Percentiles rank a stretch among this genome's conserved stretches.
Conservation (phyloP, 441 rosid species). For the Codiaeum variegatum region DNA sequence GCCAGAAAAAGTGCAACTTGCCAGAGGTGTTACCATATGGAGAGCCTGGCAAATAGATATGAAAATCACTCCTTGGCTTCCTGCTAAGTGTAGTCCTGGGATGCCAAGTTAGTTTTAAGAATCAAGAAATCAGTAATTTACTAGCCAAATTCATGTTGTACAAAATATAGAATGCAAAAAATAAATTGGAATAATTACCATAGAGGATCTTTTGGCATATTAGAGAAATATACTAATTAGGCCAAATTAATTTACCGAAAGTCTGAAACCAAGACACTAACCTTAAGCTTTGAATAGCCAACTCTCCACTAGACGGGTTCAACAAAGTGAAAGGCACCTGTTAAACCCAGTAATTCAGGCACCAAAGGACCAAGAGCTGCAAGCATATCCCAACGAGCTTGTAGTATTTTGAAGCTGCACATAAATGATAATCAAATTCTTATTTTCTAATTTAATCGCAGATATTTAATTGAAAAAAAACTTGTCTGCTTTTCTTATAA, state of each 20-base stretch:
- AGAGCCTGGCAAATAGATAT: constrained; percentile 89
- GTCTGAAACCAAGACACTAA: constrained; percentile 8
- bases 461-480: background rate
- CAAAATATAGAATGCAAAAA: background rate
- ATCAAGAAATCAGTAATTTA: background rate
- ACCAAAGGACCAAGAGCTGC: constrained; percentile 85
- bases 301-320: constrained; percentile 97
- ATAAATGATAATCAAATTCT: constrained; percentile 10
- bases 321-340: constrained; percentile 63
- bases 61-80: constrained; percentile 83
- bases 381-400: constrained; percentile 98
- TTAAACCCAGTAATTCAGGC: constrained; percentile 67
- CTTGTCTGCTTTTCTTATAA: background rate
- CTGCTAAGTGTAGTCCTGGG: constrained; percentile 89
- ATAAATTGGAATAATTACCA: background rate
- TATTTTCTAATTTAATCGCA: background rate
- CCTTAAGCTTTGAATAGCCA: constrained; percentile 92
- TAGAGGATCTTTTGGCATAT: background rate
- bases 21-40: constrained; percentile 57
- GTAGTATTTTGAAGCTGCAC: constrained; percentile 84
- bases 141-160: background rate
- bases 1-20: background rate
- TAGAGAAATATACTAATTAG: too few relatives aligned
- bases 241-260: background rate
- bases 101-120: constrained; percentile 49